Percentiles rank a stretch among this genome's conserved stretches.
These are phyloP conservation scores for Mortierella sp. DNA, from an alignment of 371 early-diverging fungal species.

Conservation along the genomic window DNA sequence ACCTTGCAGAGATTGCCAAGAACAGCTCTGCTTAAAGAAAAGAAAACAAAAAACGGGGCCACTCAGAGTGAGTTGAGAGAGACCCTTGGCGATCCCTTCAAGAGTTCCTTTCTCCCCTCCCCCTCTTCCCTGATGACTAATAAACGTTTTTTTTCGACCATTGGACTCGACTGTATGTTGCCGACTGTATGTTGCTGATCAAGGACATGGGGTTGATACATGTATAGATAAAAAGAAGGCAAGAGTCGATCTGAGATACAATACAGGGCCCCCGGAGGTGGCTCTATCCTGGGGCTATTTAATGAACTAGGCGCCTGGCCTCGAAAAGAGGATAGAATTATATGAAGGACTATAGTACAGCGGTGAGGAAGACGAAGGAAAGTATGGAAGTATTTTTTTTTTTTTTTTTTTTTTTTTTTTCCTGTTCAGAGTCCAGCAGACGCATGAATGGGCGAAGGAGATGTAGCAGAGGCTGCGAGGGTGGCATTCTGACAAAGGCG, in stretches of 20 bases:
- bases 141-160: too few relatives aligned
- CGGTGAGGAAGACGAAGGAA: neutral
- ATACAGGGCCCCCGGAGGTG: neutral
- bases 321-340: too few relatives aligned
- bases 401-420: neutral
- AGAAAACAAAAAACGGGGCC: neutral
- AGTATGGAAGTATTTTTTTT: too few relatives aligned
- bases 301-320: too few relatives aligned
- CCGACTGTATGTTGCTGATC: too few relatives aligned
- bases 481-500: constrained; percentile 18
- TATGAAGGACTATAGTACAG: neutral
- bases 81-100: too few relatives aligned
- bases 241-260: neutral
- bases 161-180: too few relatives aligned
- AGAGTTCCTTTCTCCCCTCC: too few relatives aligned
- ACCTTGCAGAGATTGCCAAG: constrained; percentile 58
- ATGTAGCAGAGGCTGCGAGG: constrained; percentile 18
- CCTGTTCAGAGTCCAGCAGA: neutral
- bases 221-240: neutral
- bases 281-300: too few relatives aligned
- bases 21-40: constrained; percentile 27
- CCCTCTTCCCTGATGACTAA: too few relatives aligned
- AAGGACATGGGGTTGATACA: too few relatives aligned
- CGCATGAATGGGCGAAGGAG: constrained; percentile 11
- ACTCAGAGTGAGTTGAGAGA: too few relatives aligned